These are phyloP conservation scores for Cytospora mali DNA, from an alignment of 2,329 filamentous ascomycete genomes.

Conservation along the genomic window DNA sequence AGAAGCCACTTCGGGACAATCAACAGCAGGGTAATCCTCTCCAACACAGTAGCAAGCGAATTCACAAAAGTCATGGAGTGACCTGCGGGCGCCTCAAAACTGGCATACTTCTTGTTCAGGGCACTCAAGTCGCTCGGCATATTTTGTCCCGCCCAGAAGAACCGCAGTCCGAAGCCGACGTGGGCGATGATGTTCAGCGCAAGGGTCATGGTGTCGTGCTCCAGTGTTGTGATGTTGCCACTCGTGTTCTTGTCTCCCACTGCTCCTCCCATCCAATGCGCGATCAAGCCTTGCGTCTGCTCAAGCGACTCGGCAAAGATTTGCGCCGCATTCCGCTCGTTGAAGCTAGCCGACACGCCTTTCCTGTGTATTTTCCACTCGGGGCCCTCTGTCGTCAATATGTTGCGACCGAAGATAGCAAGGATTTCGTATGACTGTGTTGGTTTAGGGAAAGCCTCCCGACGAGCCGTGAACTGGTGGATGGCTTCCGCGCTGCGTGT, in stretches of 20 bases:
- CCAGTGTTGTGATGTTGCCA: slow-evolving; percentile 57
- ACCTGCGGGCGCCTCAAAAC: slow-evolving; percentile 49
- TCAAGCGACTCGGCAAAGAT: slow-evolving; percentile 64
- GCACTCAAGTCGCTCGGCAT: slow-evolving; percentile 46
- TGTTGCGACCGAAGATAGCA: slow-evolving; percentile 70
- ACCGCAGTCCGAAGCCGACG: slow-evolving; percentile 69
- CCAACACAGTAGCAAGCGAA: slow-evolving; percentile 62
- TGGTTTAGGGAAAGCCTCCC: slow-evolving; percentile 73
- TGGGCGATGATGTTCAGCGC: slow-evolving; percentile 62
- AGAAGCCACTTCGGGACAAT: slow-evolving; percentile 61
- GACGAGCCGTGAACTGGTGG: slow-evolving; percentile 64
- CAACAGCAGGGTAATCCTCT: slow-evolving; percentile 65
- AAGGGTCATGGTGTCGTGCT: slow-evolving; percentile 66
- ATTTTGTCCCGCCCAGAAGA: slow-evolving; percentile 65
- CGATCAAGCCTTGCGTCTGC: slow-evolving; percentile 65
- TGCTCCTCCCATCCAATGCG: slow-evolving; percentile 51
- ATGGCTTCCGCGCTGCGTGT: slow-evolving; percentile 67
- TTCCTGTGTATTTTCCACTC: slow-evolving; percentile 75
- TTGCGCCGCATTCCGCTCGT: slow-evolving; percentile 71
- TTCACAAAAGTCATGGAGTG: slow-evolving; percentile 68
- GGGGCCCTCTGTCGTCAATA: slow-evolving; percentile 69
- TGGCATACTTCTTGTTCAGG: slow-evolving; percentile 52
- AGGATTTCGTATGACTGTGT: slow-evolving; percentile 60
- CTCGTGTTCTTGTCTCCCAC: slow-evolving; percentile 37
- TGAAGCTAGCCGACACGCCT: slow-evolving; percentile 71